Percentiles rank a stretch among this genome's conserved stretches.
phyloP scores from a whole-genome alignment of 306 rosid species.

The Mucuna pruriens region DNA sequence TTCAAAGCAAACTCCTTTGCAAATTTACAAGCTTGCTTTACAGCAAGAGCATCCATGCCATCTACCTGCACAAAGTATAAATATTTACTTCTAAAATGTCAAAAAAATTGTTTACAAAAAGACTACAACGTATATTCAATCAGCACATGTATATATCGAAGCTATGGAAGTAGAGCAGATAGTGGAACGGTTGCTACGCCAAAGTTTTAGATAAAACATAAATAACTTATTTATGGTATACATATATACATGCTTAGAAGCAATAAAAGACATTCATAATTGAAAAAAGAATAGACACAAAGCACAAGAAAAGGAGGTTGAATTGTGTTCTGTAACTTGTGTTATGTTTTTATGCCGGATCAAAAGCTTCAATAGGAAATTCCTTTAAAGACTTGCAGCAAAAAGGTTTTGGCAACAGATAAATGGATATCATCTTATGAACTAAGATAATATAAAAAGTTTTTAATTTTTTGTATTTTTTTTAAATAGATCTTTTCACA shows the following conservation, averaged over 20 bases:
- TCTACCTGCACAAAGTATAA: constrained; percentile 65
- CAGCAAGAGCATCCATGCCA: constrained; percentile 93
- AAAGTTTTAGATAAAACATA: neutral
- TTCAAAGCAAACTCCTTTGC: constrained; percentile 87
- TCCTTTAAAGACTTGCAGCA: neutral
- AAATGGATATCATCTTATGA: neutral
- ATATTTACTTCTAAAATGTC: neutral
- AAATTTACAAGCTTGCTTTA: constrained; percentile 88
- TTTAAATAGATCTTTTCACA: no score
- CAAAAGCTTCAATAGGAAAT: neutral
- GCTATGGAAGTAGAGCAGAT: neutral
- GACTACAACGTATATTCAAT: constrained; percentile 23
- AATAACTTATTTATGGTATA: neutral
- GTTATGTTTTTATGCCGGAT: neutral
- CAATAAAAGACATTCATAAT: neutral
- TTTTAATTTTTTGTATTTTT: no score
- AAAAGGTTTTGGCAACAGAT: neutral
- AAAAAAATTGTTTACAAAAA: neutral
- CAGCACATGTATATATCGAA: neutral
- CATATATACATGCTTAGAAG: neutral
- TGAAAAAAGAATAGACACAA: neutral
- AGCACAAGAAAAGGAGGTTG: neutral
- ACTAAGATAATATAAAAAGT: no score
- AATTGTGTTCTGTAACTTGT: neutral
- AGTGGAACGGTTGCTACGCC: neutral